Base-by-base conservation (phyloP, 1,139 yeast genomes). In the Yamadazyma pseudoaaseri region DNA sequence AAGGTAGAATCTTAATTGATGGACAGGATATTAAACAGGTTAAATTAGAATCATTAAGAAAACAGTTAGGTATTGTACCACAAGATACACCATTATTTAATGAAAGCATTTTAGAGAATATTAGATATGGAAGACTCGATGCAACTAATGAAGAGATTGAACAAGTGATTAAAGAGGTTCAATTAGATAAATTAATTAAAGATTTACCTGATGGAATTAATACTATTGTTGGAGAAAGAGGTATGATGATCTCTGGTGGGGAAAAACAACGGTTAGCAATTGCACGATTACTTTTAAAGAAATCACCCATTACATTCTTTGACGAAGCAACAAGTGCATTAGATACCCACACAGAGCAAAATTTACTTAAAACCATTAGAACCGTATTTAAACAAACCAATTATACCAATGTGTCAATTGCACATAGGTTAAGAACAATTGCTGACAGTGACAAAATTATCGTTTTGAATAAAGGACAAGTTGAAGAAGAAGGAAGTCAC, bases 221-320 rank as follows among this genome's bases (percentile, higher is more conserved):
- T 23, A 92, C 98, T 0, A 70, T 86, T 36, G 98, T 92, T n/a
- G 99, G 99, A 32, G 99, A 94, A 59, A 70, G 99, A 48, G 98
- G 99, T 15, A 73, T 92, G 74, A 92, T 92, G 98, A 89, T 92
- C 30, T 87, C 97, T 8, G 98, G 99, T 10, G 99, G 99, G 37
- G 98, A 92, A 58, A 90, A 94, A 56, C 99, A 92, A 59, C 70
- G 99, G 43, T 68, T 92, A 35, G 98, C 98, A 0, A 87, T 92
- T 48, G 94, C 97, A 1, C 70, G 99, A 45, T 77, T 92, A 13
- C 61, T 92, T 30, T 64, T 92, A 47, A 94, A 94, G 60, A 71
- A 76, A 42, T 80, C 97, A 0, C 94, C 95, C 11, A 86, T 94
- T 35, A 85, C 95, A 40, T 92, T 94, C 56, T 89, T 92, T 46